phyloP scores from a whole-genome alignment of 352 stramenopile species.

The Globisporangium megalacanthum region DNA sequence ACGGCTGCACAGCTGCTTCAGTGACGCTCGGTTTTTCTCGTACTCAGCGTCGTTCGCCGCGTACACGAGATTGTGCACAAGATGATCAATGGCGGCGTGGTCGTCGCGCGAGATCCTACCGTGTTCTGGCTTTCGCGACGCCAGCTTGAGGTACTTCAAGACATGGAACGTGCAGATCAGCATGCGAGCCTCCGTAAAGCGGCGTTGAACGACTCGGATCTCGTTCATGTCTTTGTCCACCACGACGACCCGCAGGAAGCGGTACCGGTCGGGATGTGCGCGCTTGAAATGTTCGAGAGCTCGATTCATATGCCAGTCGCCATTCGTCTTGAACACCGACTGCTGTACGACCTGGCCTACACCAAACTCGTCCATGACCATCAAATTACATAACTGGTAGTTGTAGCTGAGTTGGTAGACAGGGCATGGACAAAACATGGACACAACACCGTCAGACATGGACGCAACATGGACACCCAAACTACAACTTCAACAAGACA shows the following conservation, averaged over 20 bases:
- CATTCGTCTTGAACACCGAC: conserved; percentile 15
- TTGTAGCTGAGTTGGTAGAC: conserved; percentile 11
- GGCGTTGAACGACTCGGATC: no score
- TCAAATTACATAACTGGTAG: conserved; percentile 20
- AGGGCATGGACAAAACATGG: conserved; percentile 2
- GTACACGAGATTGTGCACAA: conserved; percentile 12
- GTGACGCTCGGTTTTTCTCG: conserved; percentile 1
- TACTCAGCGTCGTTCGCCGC: conserved; percentile 2
- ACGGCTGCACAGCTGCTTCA: no score
- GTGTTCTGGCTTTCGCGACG: conserved; percentile 8
- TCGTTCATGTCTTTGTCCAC: no score
- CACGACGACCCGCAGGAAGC: no score
- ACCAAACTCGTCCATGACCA: conserved; percentile 18
- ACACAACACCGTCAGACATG: no score
- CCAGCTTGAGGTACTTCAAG: conserved; percentile 15
- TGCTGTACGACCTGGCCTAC: conserved; percentile 12
- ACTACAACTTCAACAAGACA: no score
- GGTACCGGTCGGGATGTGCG: no score
- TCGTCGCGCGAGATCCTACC: conserved; percentile 12
- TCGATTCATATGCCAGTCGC: conserved; percentile 23
- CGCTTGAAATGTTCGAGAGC: no score
- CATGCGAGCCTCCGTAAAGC: conserved; percentile 12
- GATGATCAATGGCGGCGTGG: neutral
- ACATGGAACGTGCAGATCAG: conserved; percentile 25
- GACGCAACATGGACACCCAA: no score